Base-by-base conservation (phyloP, 768 basidiomycete genomes). In the Mycena indigotica region DNA sequence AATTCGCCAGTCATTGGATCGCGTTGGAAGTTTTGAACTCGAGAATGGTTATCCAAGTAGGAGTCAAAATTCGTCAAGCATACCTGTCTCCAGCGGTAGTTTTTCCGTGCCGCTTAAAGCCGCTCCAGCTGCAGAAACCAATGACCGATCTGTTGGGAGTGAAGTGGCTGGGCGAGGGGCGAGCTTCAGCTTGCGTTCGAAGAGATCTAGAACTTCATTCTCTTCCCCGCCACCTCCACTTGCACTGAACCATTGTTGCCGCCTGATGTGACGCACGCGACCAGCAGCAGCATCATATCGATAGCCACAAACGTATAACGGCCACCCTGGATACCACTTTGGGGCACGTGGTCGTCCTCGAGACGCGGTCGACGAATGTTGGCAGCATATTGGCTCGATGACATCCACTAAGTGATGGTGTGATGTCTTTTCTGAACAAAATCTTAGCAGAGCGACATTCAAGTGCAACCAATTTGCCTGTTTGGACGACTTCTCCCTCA, bases 391-490 rank as follows among this genome's bases (percentile, higher is more conserved):
- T 60, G 81, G 81, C 69, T 89, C 88, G 56, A 90, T 73, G 40
- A 89, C 77, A 70, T 90, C 89, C 58, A 87, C 85, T n/a, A 88
- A 69, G 3, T 81, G 77, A 72, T 88, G 87, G 70, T 88, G 87
- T 28, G 82, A 84, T 62, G 84, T 85, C 66, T 86, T 83, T 49
- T 85, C 86, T 84, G 63, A 16, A 38, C 29, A 46, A 49, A 54
- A 63, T 55, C n/a, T n/a, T 65, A 19, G 44, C 24, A 8, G 17
- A 17, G 49, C 23, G 28, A 45, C 23, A 23, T 24, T 17, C 39
- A 17, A 35, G 4, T 19, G 23, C 28, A 29, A 6, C 13, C 40
- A 19, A 41, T 17, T 30, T 28, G 32, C 60, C 57, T 12, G 62
- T 63, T 28, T 60, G 62, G 4, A 63, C 52, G 4, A 63, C 41